Evolutionary conservation across 2,329 filamentous ascomycete genomes (phyloP).

Genomic region (Lasiodiplodia sp.): DNA sequence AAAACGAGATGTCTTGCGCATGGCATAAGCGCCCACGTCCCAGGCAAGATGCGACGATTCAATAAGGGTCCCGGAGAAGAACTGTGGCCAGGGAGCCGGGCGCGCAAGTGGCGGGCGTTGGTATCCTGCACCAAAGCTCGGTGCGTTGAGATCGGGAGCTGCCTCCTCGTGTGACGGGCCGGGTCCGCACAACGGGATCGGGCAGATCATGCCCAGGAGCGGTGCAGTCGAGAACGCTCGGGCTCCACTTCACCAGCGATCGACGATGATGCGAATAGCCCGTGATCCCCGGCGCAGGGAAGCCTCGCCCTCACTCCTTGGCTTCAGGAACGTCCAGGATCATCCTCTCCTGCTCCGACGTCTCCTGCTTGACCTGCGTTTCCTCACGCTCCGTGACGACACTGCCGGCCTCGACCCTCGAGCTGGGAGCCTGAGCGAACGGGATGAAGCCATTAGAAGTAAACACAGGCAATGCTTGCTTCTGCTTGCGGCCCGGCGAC

Average conservation of each 20-base stretch:
- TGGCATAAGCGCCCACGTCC: conserved; percentile 17
- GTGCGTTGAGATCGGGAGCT: conserved; percentile 7
- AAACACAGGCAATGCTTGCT: conserved; percentile 58
- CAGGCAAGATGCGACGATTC: not conserved
- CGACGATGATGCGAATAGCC: conserved; percentile 23
- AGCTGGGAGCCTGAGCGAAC: conserved; percentile 35
- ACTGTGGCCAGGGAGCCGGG: not conserved
- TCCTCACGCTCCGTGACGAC: conserved; percentile 15
- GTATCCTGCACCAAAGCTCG: conserved; percentile 7
- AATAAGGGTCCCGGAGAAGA: conserved; percentile 9
- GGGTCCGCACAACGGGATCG: conserved; percentile 7
- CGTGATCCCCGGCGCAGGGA: conserved; percentile 23
- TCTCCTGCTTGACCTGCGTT: conserved; percentile 14
- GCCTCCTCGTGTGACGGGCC: conserved; percentile 20
- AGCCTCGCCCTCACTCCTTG: conserved; percentile 22
- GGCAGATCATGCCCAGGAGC: conserved; percentile 8
- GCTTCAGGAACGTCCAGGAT: conserved; percentile 17
- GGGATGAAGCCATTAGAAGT: conserved; percentile 50
- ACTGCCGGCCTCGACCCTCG: not conserved
- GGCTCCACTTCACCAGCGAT: conserved; percentile 17
- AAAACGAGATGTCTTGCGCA: conserved; percentile 9
- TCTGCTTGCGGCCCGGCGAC: conserved; percentile 39
- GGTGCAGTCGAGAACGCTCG: conserved; percentile 7
- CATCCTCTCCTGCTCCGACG: not conserved
- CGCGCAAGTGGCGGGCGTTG: not conserved